Evolutionary conservation across 1,139 yeast species (phyloP), one percentile per base, ranked within the genome.

Genomic region (Pneumocystis jirovecii): DNA sequence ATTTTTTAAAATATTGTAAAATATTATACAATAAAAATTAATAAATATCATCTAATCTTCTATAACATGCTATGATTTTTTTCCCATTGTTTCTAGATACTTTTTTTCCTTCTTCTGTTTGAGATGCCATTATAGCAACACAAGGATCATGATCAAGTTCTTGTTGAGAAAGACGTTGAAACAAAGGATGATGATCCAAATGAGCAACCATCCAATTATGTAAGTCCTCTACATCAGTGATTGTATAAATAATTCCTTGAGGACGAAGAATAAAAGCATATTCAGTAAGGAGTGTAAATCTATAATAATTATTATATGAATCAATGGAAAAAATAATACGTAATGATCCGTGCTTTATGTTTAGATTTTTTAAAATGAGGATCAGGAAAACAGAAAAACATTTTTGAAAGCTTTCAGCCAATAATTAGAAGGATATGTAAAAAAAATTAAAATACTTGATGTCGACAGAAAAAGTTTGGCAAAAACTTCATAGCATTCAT

Each of bases 321-420:
- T 12, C n/a, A 25, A n/a, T 31, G 25, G 7, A 64, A 21, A n/a
- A 21, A 21, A 12, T 42, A 65, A n/a, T 45, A 64, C 68, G 98
- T 91, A 70, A 93, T 84, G 72, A 93, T 93, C 79, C 99, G 82
- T 8, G 97, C 97, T 79, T 93, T 93, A 77, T 95, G 98, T 75
- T 93, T 93, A 72, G 98, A 82, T 75, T 89, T 96, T 74, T 93
- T 93, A 80, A 93, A 93, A 76, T 95, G 98, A 17, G 99, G 99
- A 76, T 93, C 99, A 25, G 99, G 99, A 82, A 93, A 93, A 76
- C 98, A 95, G 78, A 95, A 93, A 76, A 93, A 93, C 84, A 93
- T 88, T 79, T 93, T 93, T 57, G 86, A 83, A 65, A 93, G 79
- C 75, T 88, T 95, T 19, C 21, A 4, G n/a, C 8, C 10, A 42